A percentile compares a stretch with the other conserved stretches of the same genome.
Evolutionary conservation across 805 yeast species (phyloP).

Genomic region (Yarrowia keelungensis): DNA sequence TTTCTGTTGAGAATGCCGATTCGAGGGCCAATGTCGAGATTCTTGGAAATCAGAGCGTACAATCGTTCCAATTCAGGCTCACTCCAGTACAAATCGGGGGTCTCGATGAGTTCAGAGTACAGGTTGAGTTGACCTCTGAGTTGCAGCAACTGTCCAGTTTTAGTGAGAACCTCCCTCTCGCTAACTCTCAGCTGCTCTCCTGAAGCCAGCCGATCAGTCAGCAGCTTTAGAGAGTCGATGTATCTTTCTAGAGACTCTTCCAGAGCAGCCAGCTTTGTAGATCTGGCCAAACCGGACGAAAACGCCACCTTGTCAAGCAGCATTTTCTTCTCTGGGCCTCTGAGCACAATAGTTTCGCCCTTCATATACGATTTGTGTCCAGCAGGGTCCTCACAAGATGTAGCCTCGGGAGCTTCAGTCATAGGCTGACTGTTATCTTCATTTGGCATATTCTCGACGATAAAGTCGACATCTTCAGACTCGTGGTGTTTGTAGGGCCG

Average conservation of each 20-base stretch:
- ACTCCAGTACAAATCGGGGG: slow-evolving; percentile 93
- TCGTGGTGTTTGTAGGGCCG: slow-evolving; percentile 61
- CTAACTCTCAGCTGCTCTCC: slow-evolving; percentile 62
- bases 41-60: slow-evolving; percentile 71
- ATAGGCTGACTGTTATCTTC: slow-evolving; percentile 42
- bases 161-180: slow-evolving; percentile 61
- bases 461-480: slow-evolving; percentile 86
- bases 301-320: slow-evolving; percentile 84
- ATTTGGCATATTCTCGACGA: slow-evolving; percentile 53
- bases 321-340: slow-evolving; percentile 58
- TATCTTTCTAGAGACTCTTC: slow-evolving; percentile 76
- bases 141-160: slow-evolving; percentile 77
- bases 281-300: slow-evolving; percentile 84
- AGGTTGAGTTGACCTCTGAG: slow-evolving; percentile 83
- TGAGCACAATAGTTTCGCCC: slow-evolving; percentile 76
- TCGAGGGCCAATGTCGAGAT: slow-evolving; percentile 77
- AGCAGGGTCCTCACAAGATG: slow-evolving; percentile 35
- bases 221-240: slow-evolving; percentile 64
- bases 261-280: slow-evolving; percentile 81
- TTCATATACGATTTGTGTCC: slow-evolving; percentile 56
- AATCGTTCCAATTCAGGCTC: slow-evolving; percentile 84
- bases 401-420: slow-evolving; percentile 30
- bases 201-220: slow-evolving; percentile 69
- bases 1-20: slow-evolving; percentile 82
- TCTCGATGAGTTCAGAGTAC: slow-evolving; percentile 86